A percentile compares a stretch with the other conserved stretches of the same genome.
Conservation (phyloP, 2,329 filamentous ascomycete genomes). For the Trichoderma sp. region DNA sequence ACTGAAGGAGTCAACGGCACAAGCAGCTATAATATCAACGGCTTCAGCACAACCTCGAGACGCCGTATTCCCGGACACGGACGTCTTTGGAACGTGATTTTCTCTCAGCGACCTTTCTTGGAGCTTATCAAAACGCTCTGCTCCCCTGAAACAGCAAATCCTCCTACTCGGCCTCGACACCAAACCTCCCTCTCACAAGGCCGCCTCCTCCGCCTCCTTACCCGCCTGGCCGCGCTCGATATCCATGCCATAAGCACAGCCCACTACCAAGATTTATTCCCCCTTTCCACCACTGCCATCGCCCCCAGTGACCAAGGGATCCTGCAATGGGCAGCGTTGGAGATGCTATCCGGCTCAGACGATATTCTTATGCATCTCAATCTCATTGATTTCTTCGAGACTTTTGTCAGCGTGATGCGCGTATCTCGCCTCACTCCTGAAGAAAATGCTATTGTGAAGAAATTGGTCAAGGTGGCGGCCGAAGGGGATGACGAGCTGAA, state of each 20-base stretch:
- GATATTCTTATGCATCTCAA: conserved; percentile 56
- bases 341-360: conserved; percentile 56
- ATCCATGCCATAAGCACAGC: conserved; percentile 46
- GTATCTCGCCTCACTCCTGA: conserved; percentile 43
- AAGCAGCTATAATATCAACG: conserved; percentile 34
- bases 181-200: conserved; percentile 57
- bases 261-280: conserved; percentile 43
- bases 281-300: conserved; percentile 31
- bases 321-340: conserved; percentile 55
- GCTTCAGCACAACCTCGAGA: conserved; percentile 43
- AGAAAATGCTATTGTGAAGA: conserved; percentile 44
- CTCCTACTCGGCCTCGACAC: conserved; percentile 37
- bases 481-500: conserved; percentile 46
- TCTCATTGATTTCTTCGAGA: conserved; percentile 59
- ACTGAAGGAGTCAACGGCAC: conserved; percentile 35
- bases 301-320: conserved; percentile 44
- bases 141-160: conserved; percentile 37
- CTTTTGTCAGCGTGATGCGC: conserved; percentile 53
- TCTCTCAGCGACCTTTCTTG: conserved; percentile 52
- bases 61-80: conserved; percentile 53
- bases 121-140: conserved; percentile 47
- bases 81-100: conserved; percentile 57
- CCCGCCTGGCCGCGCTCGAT: conserved; percentile 54
- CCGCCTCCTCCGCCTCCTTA: conserved; percentile 56
- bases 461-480: conserved; percentile 49